These are phyloP conservation scores for Penicillium sp. DNA, from an alignment of 2,329 filamentous ascomycete genomes.

Conservation along the genomic window DNA sequence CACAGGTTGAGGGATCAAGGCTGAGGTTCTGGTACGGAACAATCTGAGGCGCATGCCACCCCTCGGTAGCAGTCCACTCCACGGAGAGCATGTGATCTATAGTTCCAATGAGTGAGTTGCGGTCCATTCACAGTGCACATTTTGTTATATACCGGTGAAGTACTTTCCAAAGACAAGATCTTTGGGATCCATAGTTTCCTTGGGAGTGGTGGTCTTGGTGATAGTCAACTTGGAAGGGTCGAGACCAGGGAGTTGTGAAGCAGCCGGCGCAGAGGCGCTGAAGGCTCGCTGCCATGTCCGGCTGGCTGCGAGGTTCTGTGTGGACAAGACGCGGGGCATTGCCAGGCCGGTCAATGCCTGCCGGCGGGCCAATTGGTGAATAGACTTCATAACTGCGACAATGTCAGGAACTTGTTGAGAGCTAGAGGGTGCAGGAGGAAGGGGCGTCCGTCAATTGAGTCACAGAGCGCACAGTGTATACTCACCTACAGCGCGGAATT, in stretches of 20 bases:
- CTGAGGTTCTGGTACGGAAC: slow-evolving; percentile 95
- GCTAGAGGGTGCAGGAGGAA: background rate
- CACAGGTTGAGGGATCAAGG: slow-evolving; percentile 92
- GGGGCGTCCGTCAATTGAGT: slow-evolving; percentile 7
- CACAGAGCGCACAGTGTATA: background rate
- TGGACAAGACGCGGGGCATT: slow-evolving; percentile 22
- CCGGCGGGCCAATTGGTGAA: slow-evolving; percentile 39
- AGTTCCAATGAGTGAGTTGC: slow-evolving; percentile 19
- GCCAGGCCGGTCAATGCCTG: slow-evolving; percentile 29
- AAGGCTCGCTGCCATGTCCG: slow-evolving; percentile 53
- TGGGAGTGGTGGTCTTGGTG: slow-evolving; percentile 74
- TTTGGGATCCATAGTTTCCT: slow-evolving; percentile 70
- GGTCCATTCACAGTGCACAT: background rate
- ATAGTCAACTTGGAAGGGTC: slow-evolving; percentile 77
- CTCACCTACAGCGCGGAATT: slow-evolving; percentile 4
- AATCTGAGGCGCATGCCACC: slow-evolving; percentile 83
- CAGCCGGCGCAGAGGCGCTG: slow-evolving; percentile 39
- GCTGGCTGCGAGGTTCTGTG: slow-evolving; percentile 27
- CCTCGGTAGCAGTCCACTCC: slow-evolving; percentile 84
- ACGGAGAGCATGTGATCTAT: slow-evolving; percentile 95
- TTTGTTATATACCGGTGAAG: slow-evolving; percentile 71
- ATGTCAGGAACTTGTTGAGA: slow-evolving; percentile 1
- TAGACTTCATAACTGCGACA: slow-evolving; percentile 32
- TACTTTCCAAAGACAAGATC: slow-evolving; percentile 86
- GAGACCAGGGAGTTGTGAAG: slow-evolving; percentile 61